Evolutionary conservation across 768 basidiomycete genomes (phyloP).

Genomic region (Gelatoporia subvermispora): DNA sequence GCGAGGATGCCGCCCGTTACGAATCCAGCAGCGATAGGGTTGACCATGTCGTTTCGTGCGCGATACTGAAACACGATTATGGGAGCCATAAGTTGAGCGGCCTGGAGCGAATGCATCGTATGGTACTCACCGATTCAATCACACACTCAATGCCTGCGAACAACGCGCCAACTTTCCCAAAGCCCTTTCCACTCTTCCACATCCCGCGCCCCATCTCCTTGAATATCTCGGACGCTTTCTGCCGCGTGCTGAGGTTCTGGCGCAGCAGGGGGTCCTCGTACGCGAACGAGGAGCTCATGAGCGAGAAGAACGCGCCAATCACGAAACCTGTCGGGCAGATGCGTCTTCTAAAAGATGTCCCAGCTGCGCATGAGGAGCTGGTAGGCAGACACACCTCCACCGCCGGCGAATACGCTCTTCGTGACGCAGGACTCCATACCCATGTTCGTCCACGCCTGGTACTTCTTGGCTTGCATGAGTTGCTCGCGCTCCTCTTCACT

Average conservation of each 20-base stretch:
- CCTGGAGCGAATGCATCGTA: no score
- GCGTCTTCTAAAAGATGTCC: conserved; percentile 14
- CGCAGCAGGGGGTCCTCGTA: conserved; percentile 91
- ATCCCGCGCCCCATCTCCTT: conserved; percentile 93
- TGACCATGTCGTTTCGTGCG: conserved; percentile 92
- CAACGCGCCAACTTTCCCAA: conserved; percentile 89
- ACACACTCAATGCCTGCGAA: conserved; percentile 96
- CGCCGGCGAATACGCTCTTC: conserved; percentile 79
- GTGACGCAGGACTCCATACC: conserved; percentile 85
- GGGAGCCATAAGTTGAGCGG: background rate
- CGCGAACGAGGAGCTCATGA: conserved; percentile 93
- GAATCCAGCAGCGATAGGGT: conserved; percentile 85
- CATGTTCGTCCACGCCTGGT: conserved; percentile 61
- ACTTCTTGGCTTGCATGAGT: conserved; percentile 67
- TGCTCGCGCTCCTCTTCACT: conserved; percentile 74
- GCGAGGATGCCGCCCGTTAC: conserved; percentile 86
- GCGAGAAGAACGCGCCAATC: conserved; percentile 90
- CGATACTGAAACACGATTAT: conserved; percentile 81
- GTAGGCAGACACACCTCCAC: conserved; percentile 56
- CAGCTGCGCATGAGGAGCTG: background rate
- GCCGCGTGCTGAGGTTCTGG: conserved; percentile 53
- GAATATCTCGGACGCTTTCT: conserved; percentile 82
- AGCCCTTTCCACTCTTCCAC: conserved; percentile 86
- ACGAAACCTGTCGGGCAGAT: conserved; percentile 61
- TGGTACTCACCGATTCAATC: conserved; percentile 78